Evolutionary conservation across 495 filamentous ascomycete genomes (phyloP).

Genomic region (Parachaetomium inaequale): DNA sequence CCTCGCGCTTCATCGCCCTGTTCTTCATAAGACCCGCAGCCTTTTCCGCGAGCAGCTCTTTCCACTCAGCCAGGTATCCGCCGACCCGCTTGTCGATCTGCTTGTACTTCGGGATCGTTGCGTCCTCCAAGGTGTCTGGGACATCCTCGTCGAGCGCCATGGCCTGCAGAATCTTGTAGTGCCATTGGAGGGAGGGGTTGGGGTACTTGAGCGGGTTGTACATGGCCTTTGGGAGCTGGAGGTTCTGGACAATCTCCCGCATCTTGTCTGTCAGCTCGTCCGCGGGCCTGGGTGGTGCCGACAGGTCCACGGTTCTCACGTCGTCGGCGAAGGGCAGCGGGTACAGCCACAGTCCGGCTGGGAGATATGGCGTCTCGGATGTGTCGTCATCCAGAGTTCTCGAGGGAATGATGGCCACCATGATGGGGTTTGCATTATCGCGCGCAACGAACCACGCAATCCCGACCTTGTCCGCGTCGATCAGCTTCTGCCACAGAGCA

Average conservation of each 20-base stretch:
- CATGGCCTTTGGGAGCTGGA: slow-evolving; percentile 81
- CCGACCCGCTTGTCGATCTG: slow-evolving; percentile 83
- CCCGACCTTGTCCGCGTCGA: slow-evolving; percentile 71
- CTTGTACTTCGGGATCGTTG: slow-evolving; percentile 75
- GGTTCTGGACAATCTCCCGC: slow-evolving; percentile 73
- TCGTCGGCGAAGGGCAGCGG: slow-evolving; percentile 91
- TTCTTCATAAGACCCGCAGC: slow-evolving; percentile 34
- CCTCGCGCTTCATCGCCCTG: slow-evolving; percentile 44
- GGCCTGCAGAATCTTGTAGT: slow-evolving; percentile 91
- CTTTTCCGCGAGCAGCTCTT: slow-evolving; percentile 57
- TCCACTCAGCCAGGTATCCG: slow-evolving; percentile 72
- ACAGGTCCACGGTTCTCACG: slow-evolving; percentile 61
- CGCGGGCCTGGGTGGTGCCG: slow-evolving; percentile 54
- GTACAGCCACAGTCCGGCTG: slow-evolving; percentile 85
- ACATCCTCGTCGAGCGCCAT: slow-evolving; percentile 89
- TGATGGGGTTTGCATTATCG: slow-evolving; percentile 66
- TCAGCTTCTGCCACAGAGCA: slow-evolving; percentile 82
- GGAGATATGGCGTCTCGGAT: slow-evolving; percentile 61
- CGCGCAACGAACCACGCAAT: slow-evolving; percentile 88
- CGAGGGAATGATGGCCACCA: slow-evolving; percentile 79
- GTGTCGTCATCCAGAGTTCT: slow-evolving; percentile 60
- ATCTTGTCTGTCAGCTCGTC: slow-evolving; percentile 74
- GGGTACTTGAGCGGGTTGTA: slow-evolving; percentile 88
- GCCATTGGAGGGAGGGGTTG: slow-evolving; percentile 95
- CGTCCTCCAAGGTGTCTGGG: slow-evolving; percentile 75